Conservation (phyloP, 441 rosid genomes). For the Lepidium campestre region DNA sequence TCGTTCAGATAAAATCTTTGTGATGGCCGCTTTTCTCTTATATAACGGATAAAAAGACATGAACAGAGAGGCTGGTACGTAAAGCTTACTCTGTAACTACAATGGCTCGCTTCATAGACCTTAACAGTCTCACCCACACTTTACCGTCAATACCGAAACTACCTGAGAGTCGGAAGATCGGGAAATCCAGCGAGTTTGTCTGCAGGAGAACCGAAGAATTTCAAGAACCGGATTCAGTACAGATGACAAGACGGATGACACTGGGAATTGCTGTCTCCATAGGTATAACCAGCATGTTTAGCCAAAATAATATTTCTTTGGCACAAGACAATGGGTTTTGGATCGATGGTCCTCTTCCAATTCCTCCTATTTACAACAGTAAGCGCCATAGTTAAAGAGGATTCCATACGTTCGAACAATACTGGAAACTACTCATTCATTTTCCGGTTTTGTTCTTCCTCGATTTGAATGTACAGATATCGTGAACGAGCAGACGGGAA, state of each 20-base stretch:
- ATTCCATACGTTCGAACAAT: neutral
- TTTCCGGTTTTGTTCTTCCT: neutral
- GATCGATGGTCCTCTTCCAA: constrained; percentile 57
- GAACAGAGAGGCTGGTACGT: neutral
- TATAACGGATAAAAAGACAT: constrained; percentile 15
- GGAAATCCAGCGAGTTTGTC: neutral
- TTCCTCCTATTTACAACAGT: constrained; percentile 67
- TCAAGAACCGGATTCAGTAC: constrained; percentile 32
- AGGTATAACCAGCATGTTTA: constrained; percentile 32
- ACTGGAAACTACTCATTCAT: neutral
- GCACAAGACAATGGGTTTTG: constrained; percentile 76
- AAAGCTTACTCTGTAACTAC: neutral
- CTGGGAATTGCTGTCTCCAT: constrained; percentile 51
- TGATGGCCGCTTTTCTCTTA: constrained; percentile 17
- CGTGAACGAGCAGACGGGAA: constrained; percentile 67
- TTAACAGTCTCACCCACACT: constrained; percentile 17
- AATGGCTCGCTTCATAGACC: constrained; percentile 27
- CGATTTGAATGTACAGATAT: constrained; percentile 36
- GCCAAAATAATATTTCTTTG: constrained; percentile 31
- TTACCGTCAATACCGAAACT: neutral
- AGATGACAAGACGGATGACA: constrained; percentile 49
- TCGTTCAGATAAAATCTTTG: constrained; percentile 18
- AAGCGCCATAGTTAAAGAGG: constrained; percentile 23
- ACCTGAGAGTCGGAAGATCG: neutral
- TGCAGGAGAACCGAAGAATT: constrained; percentile 26